phyloP scores from a whole-genome alignment of 2,329 filamentous ascomycete species.

The Coccinonectria pachysandricola region DNA sequence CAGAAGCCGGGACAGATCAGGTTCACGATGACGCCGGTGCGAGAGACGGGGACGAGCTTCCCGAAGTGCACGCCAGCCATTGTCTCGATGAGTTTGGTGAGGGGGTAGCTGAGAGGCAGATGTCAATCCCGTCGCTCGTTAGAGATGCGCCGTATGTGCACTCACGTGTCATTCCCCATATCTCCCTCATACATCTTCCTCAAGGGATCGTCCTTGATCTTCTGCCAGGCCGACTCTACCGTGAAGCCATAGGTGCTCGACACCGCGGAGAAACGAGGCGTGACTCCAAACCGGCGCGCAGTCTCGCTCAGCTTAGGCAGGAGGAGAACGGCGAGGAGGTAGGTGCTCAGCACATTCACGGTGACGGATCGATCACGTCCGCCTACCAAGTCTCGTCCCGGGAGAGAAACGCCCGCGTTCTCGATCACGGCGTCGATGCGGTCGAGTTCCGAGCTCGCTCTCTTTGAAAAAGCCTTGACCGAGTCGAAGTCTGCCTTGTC shows the following conservation, averaged over 20 bases:
- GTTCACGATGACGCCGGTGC: slow-evolving; percentile 23
- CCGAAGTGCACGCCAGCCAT: slow-evolving; percentile 19
- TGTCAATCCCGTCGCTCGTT: no score
- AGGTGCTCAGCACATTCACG: slow-evolving; percentile 37
- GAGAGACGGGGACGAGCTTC: slow-evolving; percentile 12
- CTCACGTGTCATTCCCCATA: no score
- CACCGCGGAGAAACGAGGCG: slow-evolving; percentile 28
- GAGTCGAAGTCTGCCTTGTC: slow-evolving; percentile 6
- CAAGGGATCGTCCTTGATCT: slow-evolving; percentile 4
- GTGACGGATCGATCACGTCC: slow-evolving; percentile 33
- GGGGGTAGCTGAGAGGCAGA: slow-evolving; percentile 12
- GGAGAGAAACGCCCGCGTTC: slow-evolving; percentile 25
- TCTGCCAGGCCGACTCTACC: slow-evolving; percentile 2
- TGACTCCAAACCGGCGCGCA: slow-evolving; percentile 21
- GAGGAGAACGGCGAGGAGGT: slow-evolving; percentile 32
- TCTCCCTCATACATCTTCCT: no score
- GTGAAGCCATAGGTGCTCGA: slow-evolving; percentile 4
- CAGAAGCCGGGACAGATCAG: slow-evolving; percentile 21
- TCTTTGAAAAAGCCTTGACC: slow-evolving; percentile 25
- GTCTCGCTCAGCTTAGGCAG: slow-evolving; percentile 32
- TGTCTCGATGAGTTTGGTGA: slow-evolving; percentile 20
- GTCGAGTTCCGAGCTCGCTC: slow-evolving; percentile 18
- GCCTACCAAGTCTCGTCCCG: slow-evolving; percentile 18
- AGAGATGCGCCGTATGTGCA: no score
- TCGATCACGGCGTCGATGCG: slow-evolving; percentile 33